Percentiles rank a stretch among this genome's conserved stretches.
Conservation (phyloP, 352 stramenopile genomes). For the Peronospora farinosa region DNA sequence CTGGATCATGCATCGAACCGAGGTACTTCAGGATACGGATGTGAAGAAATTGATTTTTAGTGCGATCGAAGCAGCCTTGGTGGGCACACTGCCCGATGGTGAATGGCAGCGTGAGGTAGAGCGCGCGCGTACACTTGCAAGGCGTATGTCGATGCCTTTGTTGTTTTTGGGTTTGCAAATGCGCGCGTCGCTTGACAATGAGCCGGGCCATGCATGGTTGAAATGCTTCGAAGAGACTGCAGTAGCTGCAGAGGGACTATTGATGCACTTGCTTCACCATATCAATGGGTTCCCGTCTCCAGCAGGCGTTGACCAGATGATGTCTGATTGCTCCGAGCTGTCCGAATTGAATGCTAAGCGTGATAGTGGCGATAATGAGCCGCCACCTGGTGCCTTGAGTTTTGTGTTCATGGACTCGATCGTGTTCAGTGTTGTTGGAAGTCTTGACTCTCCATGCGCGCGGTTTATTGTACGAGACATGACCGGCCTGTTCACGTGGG, state of each 20-base stretch:
- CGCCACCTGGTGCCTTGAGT: constrained; percentile 41
- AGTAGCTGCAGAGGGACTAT: constrained; percentile 65
- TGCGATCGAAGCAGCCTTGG: constrained; percentile 77
- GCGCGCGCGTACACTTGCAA: constrained; percentile 47
- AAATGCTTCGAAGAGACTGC: constrained; percentile 84
- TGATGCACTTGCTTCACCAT: constrained; percentile 84
- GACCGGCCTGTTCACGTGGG: constrained; percentile 82
- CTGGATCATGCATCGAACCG: constrained; percentile 75
- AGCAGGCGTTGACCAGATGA: constrained; percentile 77
- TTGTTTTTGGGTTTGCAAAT: constrained; percentile 83
- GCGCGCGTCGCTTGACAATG: constrained; percentile 69
- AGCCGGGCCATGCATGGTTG: constrained; percentile 59
- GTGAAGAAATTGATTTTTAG: constrained; percentile 84
- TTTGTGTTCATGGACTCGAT: constrained; percentile 88
- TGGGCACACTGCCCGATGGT: constrained; percentile 68
- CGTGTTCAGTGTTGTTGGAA: constrained; percentile 78
- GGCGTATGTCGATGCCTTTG: constrained; percentile 75
- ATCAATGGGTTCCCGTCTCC: constrained; percentile 82
- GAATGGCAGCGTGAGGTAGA: constrained; percentile 82
- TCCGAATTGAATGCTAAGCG: constrained; percentile 34
- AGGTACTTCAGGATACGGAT: constrained; percentile 68
- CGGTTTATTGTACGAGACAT: constrained; percentile 80
- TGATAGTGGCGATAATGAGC: constrained; percentile 28
- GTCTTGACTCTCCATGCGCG: constrained; percentile 64
- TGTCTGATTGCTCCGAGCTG: constrained; percentile 74